Evolutionary conservation across 768 basidiomycete genomes (phyloP), one percentile per base, ranked within the genome.

Genomic region (Pleurotus platypus): DNA sequence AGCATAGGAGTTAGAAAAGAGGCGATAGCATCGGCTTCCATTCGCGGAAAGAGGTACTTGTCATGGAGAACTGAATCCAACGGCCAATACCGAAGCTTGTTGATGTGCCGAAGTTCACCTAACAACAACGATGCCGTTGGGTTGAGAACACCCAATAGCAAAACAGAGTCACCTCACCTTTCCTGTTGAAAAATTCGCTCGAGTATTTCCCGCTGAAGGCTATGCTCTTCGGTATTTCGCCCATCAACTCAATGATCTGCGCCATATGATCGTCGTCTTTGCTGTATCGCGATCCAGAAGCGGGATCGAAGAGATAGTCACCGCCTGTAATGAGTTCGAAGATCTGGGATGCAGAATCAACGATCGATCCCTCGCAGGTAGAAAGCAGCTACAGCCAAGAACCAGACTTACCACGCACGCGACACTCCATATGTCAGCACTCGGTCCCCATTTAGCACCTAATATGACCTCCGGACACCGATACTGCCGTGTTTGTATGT

Each of bases 241-340:
- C 96, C 67, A 98, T 78, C 9, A 98, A 80, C 73, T 99, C 96
- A 70, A 98, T 92, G 61, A 98, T 92, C 75, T 99, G 97, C 2
- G 97, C 96, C 59, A 98, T 92, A 66, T 99, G 95, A 67, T 94
- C 91, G 69, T 95, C 94, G 71, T 96, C 93, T 70, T 98, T 98
- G 75, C 88, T 92, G 68, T 97, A 98, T 42, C 94, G 86, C 48
- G 92, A 87, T 2, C 96, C 96, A 1, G 92, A 90, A 18, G 94
- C 94, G 0, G 96, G 96, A 68, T 98, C 97, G 68, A 99, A 99
- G 38, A 99, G 83, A 72, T 98, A 99, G 70, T 98, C 96, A 18
- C 97, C 96, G 16, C 96, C 96, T 0, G 91, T 93, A 61, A 98
- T 84, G 42, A 98, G 83, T 69, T 98, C 96, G 68, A 99, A 99